phyloP scores from a whole-genome alignment of 2,329 filamentous ascomycete genomes.

The Neonectria neomacrospora region DNA sequence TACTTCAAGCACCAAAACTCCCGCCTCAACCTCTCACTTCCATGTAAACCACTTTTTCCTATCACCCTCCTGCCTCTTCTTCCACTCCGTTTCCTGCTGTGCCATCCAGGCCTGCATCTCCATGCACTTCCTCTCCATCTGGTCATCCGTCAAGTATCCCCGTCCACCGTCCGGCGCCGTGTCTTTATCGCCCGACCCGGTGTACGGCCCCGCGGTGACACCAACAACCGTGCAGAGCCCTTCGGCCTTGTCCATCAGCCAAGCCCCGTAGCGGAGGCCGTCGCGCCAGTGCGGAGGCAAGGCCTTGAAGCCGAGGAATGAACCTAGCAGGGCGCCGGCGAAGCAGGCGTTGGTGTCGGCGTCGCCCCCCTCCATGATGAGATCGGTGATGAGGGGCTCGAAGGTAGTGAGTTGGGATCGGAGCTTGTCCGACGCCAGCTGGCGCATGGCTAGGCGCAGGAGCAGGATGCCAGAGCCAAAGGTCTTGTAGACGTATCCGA shows the following conservation, averaged over 20 bases:
- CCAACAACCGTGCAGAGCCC: constrained; percentile 54
- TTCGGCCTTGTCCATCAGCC: constrained; percentile 57
- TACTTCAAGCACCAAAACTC: not conserved
- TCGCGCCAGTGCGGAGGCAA: constrained; percentile 62
- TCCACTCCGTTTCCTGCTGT: constrained; percentile 43
- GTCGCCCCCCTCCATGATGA: constrained; percentile 64
- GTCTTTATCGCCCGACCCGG: constrained; percentile 52
- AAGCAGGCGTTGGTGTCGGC: constrained; percentile 66
- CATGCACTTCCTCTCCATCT: constrained; percentile 52
- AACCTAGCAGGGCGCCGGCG: constrained; percentile 61
- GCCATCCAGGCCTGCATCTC: constrained; percentile 48
- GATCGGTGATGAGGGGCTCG: constrained; percentile 58
- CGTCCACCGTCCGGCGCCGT: constrained; percentile 56
- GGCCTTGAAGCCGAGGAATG: constrained; percentile 57
- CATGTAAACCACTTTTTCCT: constrained; percentile 42
- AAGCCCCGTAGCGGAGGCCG: constrained; percentile 57
- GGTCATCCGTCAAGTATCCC: constrained; percentile 50
- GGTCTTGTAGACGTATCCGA: constrained; percentile 66
- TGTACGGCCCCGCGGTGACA: constrained; percentile 49
- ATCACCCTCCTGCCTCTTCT: constrained; percentile 37
- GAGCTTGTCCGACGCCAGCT: constrained; percentile 35
- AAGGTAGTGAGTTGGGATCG: constrained; percentile 48
- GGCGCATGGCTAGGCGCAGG: constrained; percentile 57
- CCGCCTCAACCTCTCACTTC: constrained; percentile 23
- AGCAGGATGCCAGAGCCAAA: constrained; percentile 59